Evolutionary conservation across 176 grass and related monocot species (phyloP).

Genomic region (Eragrostis curvula): DNA sequence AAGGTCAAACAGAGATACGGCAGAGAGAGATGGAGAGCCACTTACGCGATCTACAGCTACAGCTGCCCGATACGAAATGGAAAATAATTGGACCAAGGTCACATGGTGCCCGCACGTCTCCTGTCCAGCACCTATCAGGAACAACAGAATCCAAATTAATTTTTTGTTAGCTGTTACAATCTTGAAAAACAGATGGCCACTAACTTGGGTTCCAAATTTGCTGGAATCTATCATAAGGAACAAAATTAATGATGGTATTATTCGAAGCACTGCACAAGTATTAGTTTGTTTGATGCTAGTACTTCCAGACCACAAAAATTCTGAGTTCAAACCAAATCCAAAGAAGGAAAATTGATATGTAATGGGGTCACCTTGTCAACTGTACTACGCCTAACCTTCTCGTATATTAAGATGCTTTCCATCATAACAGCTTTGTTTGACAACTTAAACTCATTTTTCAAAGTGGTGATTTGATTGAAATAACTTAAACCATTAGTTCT

Average conservation of each 20-base stretch:
- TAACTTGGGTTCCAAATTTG: not conserved
- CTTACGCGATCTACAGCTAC: conserved; percentile 35
- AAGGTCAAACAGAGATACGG: conserved; percentile 40
- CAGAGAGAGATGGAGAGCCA: conserved; percentile 38
- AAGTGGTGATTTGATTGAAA: not conserved
- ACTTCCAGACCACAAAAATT: not conserved
- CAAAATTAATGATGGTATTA: not conserved
- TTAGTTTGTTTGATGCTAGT: conserved; percentile 12
- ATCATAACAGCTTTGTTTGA: not conserved
- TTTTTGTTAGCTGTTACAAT: not conserved
- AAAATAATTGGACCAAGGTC: not conserved
- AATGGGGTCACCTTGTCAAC: not conserved
- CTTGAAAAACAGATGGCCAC: not conserved
- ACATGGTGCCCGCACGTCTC: conserved; percentile 31
- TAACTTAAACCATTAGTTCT: conserved; percentile 22
- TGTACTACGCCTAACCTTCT: not conserved
- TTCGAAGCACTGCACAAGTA: not conserved
- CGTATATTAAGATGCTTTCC: not conserved
- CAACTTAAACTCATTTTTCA: conserved; percentile 1
- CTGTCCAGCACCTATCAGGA: conserved; percentile 24
- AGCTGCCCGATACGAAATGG: conserved; percentile 1
- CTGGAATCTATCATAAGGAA: not conserved
- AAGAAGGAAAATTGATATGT: not conserved
- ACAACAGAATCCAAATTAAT: not conserved
- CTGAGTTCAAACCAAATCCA: conserved; percentile 18